Evolutionary conservation across 495 filamentous ascomycete genomes (phyloP), one percentile per base, ranked within the genome.

Genomic region (Podospora tetraspora): DNA sequence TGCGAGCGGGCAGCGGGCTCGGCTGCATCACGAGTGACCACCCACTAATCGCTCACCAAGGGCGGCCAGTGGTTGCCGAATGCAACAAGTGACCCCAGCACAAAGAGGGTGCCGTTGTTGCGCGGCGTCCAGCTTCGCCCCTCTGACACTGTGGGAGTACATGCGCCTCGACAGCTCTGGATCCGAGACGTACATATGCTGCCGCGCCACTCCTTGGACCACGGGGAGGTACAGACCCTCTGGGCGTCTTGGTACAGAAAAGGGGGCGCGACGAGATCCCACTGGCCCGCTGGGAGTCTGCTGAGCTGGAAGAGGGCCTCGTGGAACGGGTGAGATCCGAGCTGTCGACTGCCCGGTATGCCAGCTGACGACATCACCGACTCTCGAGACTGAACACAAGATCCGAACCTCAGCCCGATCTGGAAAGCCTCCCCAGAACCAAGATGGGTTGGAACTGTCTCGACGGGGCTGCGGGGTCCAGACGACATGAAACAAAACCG

Each of bases 111-210:
- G 64, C 71, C 71, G 62, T 37, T 32, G 32, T 29, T 60, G 43
- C 43, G 43, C 29, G 70, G 71, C 73, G 71, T 75, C 61, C 29
- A 61, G 52, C 63, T 37, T 43, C 52, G 30, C 66, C 57, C 32
- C 52, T 23, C 27, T 30, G 29, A 30, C 66, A 76, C 74, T 76
- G 74, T 76, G 74, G 7, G 27, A 62, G 70, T 72, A 72, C 72
- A 69, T 72, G 61, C 24, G 43, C 43, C 43, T 64, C 62, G 34
- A 66, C 63, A 66, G 61, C 66, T n/a, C 58, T 60, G 11, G 25
- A 27, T 60, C 22, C 22, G 58, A 23, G 25, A 27, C 25, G 22
- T 27, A 60, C 22, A 60, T 60, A 0, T 4, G 22, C 58, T 60
- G 58, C 22, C 58, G 22, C 58, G 25, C 58, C 58, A 52, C 43